phyloP scores from a whole-genome alignment of 768 basidiomycete species.

The Hydnum rufescens region DNA sequence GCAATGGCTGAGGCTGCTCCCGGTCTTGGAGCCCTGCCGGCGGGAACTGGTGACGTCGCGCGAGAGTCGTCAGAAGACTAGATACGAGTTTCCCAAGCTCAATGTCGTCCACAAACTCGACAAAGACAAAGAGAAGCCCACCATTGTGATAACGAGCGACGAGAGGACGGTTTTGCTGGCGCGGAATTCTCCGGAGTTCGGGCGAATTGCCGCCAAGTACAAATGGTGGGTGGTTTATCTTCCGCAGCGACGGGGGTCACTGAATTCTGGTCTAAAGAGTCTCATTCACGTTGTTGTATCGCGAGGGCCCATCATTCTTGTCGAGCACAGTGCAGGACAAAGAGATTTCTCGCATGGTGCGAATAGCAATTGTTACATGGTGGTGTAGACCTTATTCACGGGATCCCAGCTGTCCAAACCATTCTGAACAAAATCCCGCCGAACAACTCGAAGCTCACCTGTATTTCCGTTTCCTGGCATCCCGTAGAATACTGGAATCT shows the following conservation, averaged over 20 bases:
- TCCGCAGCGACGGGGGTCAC: too few relatives aligned
- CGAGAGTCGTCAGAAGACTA: neutral
- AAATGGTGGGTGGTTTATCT: too few relatives aligned
- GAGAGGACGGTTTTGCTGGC: too few relatives aligned
- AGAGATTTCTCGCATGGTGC: slow-evolving; percentile 80
- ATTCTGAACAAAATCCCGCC: slow-evolving; percentile 93
- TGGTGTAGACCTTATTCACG: too few relatives aligned
- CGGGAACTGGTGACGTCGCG: neutral
- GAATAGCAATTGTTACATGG: too few relatives aligned
- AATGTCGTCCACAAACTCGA: neutral
- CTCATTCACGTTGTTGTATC: slow-evolving; percentile 71
- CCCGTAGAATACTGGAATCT: slow-evolving; percentile 20
- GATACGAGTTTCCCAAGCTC: neutral
- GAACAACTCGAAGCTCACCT: slow-evolving; percentile 42
- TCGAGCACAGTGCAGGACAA: slow-evolving; percentile 62
- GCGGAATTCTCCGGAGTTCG: too few relatives aligned
- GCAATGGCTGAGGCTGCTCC: slow-evolving; percentile 26
- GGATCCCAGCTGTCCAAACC: slow-evolving; percentile 54
- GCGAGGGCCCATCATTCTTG: slow-evolving; percentile 59
- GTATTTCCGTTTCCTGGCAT: slow-evolving; percentile 12
- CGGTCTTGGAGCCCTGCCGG: slow-evolving; percentile 19
- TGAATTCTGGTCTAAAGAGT: slow-evolving; percentile 21
- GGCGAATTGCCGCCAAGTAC: too few relatives aligned
- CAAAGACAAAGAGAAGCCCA: too few relatives aligned
- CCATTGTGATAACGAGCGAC: too few relatives aligned